Base-by-base conservation (phyloP, 208 protist species). In the Blastocrithidia nonstop region DNA sequence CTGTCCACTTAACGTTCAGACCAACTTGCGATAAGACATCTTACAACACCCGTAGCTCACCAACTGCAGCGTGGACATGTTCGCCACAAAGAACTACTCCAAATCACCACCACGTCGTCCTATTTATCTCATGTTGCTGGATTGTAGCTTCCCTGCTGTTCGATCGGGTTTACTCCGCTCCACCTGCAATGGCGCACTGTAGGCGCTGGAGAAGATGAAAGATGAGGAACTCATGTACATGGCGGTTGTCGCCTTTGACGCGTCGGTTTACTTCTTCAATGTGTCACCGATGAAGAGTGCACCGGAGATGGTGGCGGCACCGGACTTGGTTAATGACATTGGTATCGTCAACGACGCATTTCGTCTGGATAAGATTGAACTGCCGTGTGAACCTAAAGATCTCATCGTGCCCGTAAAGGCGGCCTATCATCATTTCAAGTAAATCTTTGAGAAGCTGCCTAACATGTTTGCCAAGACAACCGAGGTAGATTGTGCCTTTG, bases 81-180 rank as follows among this genome's bases (percentile, higher is more conserved):
- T 95, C 27, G 94, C 94, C n/a, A 88, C 95, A 7, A 61, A 67
- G 4, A 93, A 98, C 52, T 98, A 98, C 77, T 77, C 97, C 58
- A 51, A 79, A 26, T 65, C 88, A 9, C 68, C 85, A 8, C 90
- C 94, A 25, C 77, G 78, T 49, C 89, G 93, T 1, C 90, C 94
- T 3, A 66, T 63, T n/a, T 96, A 88, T 50, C 50, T 98, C 40
- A 93, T 98, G 31, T 51, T 96, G 46, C 79, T 98, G 21, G 95
- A 98, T 56, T 93, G 94, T 39, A 93, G 78, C n/a, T 88, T 86
- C 59, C 53, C 74, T 11, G 70, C 87, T 0, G 69, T 96, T 9
- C 51, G 51, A n/a, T 86, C 77, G 0, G 93, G 93, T n/a, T 56
- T 94, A 50, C 61, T 96, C 38, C 27, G 54, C 22, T 50, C 45